Conservation (phyloP, 169 alveolate species). For the Cryptosporidium parvum region DNA sequence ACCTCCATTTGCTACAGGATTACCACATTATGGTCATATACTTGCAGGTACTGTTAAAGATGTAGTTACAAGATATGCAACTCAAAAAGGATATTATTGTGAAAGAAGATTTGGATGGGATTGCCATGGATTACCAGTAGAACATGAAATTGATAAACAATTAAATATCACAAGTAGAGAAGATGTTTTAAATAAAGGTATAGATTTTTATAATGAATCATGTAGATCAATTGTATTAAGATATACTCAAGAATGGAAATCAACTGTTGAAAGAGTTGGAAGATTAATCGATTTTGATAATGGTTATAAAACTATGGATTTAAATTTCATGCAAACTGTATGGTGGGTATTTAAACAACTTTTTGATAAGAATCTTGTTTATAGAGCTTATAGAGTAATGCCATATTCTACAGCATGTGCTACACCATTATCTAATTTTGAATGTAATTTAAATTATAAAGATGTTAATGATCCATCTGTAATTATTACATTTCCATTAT, state of each 20-base stretch:
- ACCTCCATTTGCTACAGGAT: slow-evolving; percentile 99
- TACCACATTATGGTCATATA: slow-evolving; percentile 99
- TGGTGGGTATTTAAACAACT: slow-evolving; percentile 94
- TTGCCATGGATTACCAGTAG: slow-evolving; percentile 99
- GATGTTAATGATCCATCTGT: slow-evolving; percentile 97
- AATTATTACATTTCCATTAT: slow-evolving; percentile 92
- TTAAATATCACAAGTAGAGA: slow-evolving; percentile 89
- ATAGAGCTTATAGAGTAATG: slow-evolving; percentile 97
- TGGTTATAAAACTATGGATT: slow-evolving; percentile 99
- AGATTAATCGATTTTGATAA: slow-evolving; percentile 99
- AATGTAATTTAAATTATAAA: slow-evolving; percentile 93
- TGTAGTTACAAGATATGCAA: slow-evolving; percentile 97
- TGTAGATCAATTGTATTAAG: slow-evolving; percentile 96
- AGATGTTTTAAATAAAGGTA: slow-evolving; percentile 93
- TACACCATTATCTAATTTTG: slow-evolving; percentile 98
- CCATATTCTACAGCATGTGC: slow-evolving; percentile 98
- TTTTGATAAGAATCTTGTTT: slow-evolving; percentile 92
- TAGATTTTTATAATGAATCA: slow-evolving; percentile 88
- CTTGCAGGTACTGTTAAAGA: slow-evolving; percentile 99
- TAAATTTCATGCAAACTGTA: slow-evolving; percentile 97
- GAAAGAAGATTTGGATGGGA: slow-evolving; percentile 99
- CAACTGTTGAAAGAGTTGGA: slow-evolving; percentile 92
- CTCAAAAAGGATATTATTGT: slow-evolving; percentile 95
- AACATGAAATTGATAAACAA: slow-evolving; percentile 96
- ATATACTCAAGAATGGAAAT: slow-evolving; percentile 95